These are phyloP conservation scores for Cladosporium velox DNA, from an alignment of 2,329 filamentous ascomycete genomes.

Conservation along the genomic window DNA sequence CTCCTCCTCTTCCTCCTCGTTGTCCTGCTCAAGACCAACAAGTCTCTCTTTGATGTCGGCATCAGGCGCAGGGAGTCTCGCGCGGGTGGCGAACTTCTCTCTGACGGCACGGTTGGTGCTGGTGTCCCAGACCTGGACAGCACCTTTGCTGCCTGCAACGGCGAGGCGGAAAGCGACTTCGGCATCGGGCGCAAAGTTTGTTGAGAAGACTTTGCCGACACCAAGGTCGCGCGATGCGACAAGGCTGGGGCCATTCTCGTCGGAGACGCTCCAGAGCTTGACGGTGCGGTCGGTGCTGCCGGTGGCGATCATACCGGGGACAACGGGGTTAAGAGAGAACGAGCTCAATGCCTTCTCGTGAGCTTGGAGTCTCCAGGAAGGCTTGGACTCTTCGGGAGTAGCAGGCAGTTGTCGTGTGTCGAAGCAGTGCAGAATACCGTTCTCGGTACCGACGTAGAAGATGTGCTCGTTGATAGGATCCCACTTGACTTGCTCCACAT, in stretches of 20 bases:
- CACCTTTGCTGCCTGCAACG: conserved; percentile 91
- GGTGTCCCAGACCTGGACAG: conserved; percentile 94
- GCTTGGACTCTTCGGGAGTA: conserved; percentile 73
- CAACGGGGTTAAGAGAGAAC: conserved; percentile 86
- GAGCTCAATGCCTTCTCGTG: conserved; percentile 90
- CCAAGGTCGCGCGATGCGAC: conserved; percentile 90
- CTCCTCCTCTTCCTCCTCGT: conserved; percentile 64
- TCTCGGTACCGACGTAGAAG: conserved; percentile 92
- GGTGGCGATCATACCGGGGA: conserved; percentile 91
- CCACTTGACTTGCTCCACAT: conserved; percentile 91
- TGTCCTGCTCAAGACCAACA: conserved; percentile 67
- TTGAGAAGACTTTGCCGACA: conserved; percentile 91
- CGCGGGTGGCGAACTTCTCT: conserved; percentile 74
- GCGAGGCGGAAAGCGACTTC: conserved; percentile 91
- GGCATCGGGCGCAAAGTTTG: conserved; percentile 83
- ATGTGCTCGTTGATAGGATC: conserved; percentile 89
- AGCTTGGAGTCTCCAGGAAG: conserved; percentile 92
- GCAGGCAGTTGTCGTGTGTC: conserved; percentile 77
- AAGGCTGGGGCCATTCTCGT: conserved; percentile 76
- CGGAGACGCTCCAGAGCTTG: conserved; percentile 87
- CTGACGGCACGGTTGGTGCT: conserved; percentile 88
- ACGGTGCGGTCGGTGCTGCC: conserved; percentile 93
- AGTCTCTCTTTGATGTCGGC: conserved; percentile 72
- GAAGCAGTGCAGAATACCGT: conserved; percentile 87
- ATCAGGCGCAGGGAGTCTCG: conserved; percentile 56